Evolutionary conservation across 225 moss, liverwort and hornwort genomes (phyloP), one percentile per base, ranked within the genome.

Genomic region (Anthoceros angustus): DNA sequence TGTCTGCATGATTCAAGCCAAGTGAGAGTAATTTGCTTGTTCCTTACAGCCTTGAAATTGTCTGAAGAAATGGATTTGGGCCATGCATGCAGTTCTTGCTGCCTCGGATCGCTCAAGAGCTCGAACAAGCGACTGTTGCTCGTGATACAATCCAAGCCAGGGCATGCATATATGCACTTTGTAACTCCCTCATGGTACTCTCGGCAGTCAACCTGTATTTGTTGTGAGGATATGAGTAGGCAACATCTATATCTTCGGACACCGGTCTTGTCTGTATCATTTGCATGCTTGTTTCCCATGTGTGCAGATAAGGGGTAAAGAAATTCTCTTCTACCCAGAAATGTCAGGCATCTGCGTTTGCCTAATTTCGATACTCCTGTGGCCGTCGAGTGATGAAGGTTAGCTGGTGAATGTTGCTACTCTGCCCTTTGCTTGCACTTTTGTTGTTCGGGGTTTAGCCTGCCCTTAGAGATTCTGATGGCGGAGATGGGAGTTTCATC

Each of bases 181-280:
- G 98, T 71, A 86, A 83, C 43, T 87, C 92, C 61, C 85, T 98
- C 23, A 82, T 79, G 85, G 92, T 95, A 78, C 76, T 79, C 73
- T 63, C 55, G 14, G 55, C 55, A 5, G 32, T 32, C 32, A 32
- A 32, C 2, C 32, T 32, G 32, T 32, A 32, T 1, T 32, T 32
- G 32, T 32, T 32, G 2, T 32, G 32, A 32, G 32, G 32, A 32
- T 32, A 1, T 32, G 32, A 32, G 32, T 32, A 4, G 32, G 32
- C 32, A 32, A 32, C 32, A 32, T 32, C 2, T 32, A 32, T 4
- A 32, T 32, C 32, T 4, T 32, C 32, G 4, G 32, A 32, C 32
- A 32, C 32, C 32, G 4, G 32, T 32, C 32, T 32, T 1, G 2
- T 1, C 4, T 32, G 32, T 32, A 32, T 32, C 32, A 32, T 32